Percentiles rank a stretch among this genome's conserved stretches.
Evolutionary conservation across 495 filamentous ascomycete genomes (phyloP).

Genomic region (Daldinia bambusicola): DNA sequence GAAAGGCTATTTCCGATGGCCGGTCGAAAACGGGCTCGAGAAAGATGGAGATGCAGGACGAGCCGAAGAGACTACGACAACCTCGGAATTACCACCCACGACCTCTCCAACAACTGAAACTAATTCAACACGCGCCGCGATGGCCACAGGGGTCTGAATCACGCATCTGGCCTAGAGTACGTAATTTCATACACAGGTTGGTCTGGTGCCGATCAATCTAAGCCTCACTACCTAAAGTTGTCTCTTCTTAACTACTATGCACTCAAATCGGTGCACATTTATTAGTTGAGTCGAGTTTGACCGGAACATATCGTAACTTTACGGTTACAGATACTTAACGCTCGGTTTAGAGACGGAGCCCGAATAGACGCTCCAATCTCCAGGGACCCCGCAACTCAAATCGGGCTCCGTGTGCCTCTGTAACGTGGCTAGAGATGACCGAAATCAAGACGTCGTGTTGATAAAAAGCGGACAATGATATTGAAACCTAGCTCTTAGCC

Average conservation of each 20-base stretch:
- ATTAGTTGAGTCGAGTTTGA: neutral
- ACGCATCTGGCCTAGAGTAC: neutral
- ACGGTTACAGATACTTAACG: too few species aligned
- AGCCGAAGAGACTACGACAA: conserved; percentile 20
- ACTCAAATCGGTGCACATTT: neutral
- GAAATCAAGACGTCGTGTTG: conserved; percentile 12
- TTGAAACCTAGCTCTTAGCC: conserved; percentile 27
- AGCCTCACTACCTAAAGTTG: too few species aligned
- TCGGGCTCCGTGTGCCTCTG: conserved; percentile 25
- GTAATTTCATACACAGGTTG: neutral
- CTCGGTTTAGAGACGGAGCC: neutral
- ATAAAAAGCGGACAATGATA: conserved; percentile 22
- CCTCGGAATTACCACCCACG: conserved; percentile 28
- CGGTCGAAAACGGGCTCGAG: conserved; percentile 47
- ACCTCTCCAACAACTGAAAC: conserved; percentile 5
- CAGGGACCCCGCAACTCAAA: neutral
- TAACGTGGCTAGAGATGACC: conserved; percentile 12
- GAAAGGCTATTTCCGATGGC: conserved; percentile 51
- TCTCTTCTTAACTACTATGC: too few species aligned
- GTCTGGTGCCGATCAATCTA: too few species aligned
- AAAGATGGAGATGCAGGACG: conserved; percentile 44
- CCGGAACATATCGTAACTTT: too few species aligned
- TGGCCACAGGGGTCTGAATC: neutral
- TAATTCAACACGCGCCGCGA: neutral
- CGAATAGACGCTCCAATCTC: conserved; percentile 8